These are phyloP conservation scores for Bimuria novae-zelandiae DNA, from an alignment of 2,329 filamentous ascomycete genomes.

Conservation along the genomic window DNA sequence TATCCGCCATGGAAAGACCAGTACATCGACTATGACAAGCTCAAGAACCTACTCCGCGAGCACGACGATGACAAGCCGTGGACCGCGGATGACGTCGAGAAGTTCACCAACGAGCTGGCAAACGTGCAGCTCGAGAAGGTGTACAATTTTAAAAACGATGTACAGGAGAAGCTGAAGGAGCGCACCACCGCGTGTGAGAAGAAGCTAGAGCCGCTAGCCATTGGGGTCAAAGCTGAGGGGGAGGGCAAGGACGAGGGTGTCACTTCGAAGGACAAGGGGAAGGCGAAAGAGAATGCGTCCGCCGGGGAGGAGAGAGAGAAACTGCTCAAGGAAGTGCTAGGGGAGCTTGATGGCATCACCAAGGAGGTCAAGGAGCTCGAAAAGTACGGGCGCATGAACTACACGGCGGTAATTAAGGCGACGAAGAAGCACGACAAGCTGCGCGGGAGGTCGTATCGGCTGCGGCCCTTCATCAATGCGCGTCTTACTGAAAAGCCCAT, in stretches of 20 bases:
- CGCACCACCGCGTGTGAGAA: constrained; percentile 72
- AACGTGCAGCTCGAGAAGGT: constrained; percentile 96
- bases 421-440: constrained; percentile 99
- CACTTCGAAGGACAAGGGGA: constrained; percentile 21
- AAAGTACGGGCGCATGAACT: constrained; percentile 95
- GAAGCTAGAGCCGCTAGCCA: constrained; percentile 64
- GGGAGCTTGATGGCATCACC: constrained; percentile 83
- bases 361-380: constrained; percentile 92
- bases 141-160: constrained; percentile 81
- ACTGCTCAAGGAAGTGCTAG: constrained; percentile 71
- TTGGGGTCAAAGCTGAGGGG: constrained; percentile 37
- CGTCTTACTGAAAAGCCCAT: constrained; percentile 87
- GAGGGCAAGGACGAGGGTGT: constrained; percentile 26
- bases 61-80: constrained; percentile 65
- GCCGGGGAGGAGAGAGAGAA: constrained; percentile 50
- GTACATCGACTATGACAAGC: constrained; percentile 94
- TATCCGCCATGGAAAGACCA: constrained; percentile 89
- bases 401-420: constrained; percentile 96
- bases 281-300: constrained; percentile 32
- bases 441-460: constrained; percentile 81
- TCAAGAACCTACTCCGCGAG: constrained; percentile 87
- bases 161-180: constrained; percentile 80
- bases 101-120: constrained; percentile 92
- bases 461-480: constrained; percentile 89
- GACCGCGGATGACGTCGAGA: constrained; percentile 93